These are phyloP conservation scores for Exsudoporus frostii DNA, from an alignment of 768 basidiomycete genomes.

Conservation along the genomic window DNA sequence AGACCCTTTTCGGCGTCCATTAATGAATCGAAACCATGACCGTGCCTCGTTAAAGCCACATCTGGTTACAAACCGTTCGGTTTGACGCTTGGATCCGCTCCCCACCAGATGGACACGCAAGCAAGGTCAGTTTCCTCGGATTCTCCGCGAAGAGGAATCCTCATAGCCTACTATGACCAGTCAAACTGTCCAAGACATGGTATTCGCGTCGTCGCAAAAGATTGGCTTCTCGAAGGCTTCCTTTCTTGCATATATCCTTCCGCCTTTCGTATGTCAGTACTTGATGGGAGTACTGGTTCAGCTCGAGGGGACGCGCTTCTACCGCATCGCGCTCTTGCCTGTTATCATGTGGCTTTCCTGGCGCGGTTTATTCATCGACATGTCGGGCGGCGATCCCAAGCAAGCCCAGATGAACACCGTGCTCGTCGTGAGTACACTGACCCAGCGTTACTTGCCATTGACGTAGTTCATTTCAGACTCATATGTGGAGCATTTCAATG, in stretches of 20 bases:
- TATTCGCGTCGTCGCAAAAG: slow-evolving; percentile 9
- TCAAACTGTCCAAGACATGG: not conserved
- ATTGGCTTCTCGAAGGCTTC: slow-evolving; percentile 13
- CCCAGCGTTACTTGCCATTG: not conserved
- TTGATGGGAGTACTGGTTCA: slow-evolving; percentile 50
- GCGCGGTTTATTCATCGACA: slow-evolving; percentile 31
- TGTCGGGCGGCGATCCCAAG: slow-evolving; percentile 19
- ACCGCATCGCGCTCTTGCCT: slow-evolving; percentile 50
- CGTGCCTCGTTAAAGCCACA: not conserved
- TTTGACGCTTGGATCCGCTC: not conserved
- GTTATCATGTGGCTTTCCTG: slow-evolving; percentile 43
- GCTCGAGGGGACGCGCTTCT: slow-evolving; percentile 35
- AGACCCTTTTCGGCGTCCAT: not conserved
- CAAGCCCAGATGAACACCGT: slow-evolving; percentile 9
- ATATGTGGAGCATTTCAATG: slow-evolving; percentile 13
- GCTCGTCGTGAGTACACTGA: slow-evolving; percentile 15
- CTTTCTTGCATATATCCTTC: slow-evolving; percentile 37
- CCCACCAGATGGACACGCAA: not conserved
- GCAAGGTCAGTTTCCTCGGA: slow-evolving; percentile 1
- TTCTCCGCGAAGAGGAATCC: not conserved
- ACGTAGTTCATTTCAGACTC: slow-evolving; percentile 4
- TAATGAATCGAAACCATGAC: not conserved
- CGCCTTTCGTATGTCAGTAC: slow-evolving; percentile 44
- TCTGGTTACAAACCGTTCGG: not conserved
- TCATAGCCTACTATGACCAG: not conserved